Conservation (phyloP, 768 basidiomycete species). For the Auriscalpium vulgare region DNA sequence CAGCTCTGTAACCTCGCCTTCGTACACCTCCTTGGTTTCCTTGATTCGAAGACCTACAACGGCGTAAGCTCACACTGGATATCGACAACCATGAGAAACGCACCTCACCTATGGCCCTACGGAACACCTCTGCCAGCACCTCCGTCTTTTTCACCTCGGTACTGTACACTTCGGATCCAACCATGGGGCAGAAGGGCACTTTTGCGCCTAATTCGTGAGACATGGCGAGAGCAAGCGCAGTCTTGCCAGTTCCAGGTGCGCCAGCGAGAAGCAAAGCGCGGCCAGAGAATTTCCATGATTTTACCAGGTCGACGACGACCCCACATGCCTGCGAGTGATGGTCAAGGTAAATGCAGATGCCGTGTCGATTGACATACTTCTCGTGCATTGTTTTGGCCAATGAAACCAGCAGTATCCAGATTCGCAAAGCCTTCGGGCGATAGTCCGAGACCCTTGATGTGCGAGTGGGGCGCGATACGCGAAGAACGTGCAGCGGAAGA, state of each 20-base stretch:
- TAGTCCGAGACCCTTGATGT: constrained; percentile 94
- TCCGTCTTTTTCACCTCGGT: constrained; percentile 99
- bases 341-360: neutral
- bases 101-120: constrained; percentile 86
- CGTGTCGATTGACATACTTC: constrained; percentile 49
- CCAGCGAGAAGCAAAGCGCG: constrained; percentile 88
- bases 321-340: constrained; percentile 65
- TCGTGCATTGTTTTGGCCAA: constrained; percentile 84
- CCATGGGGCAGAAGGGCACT: constrained; percentile 98
- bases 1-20: constrained; percentile 95
- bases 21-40: constrained; percentile 98
- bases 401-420: constrained; percentile 73
- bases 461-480: constrained; percentile 86
- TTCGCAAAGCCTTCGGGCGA: constrained; percentile 75
- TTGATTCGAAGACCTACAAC: constrained; percentile 86
- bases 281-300: constrained; percentile 89
- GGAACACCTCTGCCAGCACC: constrained; percentile 89
- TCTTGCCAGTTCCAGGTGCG: constrained; percentile 97
- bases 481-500: constrained; percentile 59
- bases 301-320: constrained; percentile 82
- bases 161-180: constrained; percentile 94
- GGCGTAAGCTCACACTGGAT: neutral
- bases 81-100: constrained; percentile 3
- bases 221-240: constrained; percentile 91
- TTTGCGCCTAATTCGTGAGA: constrained; percentile 91